Percentiles rank a stretch among this genome's conserved stretches.
Conservation (phyloP, 176 grass and related monocot species). For the Olyra latifolia region DNA sequence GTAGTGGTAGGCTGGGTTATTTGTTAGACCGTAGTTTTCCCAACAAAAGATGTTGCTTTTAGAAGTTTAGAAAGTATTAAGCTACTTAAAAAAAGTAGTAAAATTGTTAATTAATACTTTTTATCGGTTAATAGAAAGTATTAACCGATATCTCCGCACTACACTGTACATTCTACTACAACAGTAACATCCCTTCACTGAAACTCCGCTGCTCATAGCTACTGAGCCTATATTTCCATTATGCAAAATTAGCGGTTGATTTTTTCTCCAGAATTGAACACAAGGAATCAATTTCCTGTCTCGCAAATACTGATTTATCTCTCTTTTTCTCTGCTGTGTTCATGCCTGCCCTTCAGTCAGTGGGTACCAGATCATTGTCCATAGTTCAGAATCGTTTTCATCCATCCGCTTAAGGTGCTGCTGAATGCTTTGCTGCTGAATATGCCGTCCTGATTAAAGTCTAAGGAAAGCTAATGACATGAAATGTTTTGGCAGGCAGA, state of each 20-base stretch:
- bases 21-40: not conserved
- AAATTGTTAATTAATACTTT: not conserved
- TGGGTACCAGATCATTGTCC: slow-evolving; percentile 17
- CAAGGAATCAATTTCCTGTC: not conserved
- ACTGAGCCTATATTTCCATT: not conserved
- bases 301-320: not conserved
- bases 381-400: not conserved
- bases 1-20: not conserved
- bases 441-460: slow-evolving; percentile 18
- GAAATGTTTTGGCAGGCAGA: not conserved
- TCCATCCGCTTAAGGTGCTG: not conserved
- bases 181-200: not conserved
- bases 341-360: not conserved
- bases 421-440: slow-evolving; percentile 13
- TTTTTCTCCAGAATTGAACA: not conserved
- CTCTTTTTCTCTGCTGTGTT: not conserved
- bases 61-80: not conserved
- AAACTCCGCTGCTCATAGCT: not conserved
- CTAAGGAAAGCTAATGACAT: not conserved
- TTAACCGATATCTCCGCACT: not conserved
- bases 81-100: not conserved
- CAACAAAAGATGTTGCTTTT: not conserved
- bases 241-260: not conserved
- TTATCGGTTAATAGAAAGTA: too few species aligned
- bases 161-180: not conserved